Percentiles rank a stretch among this genome's conserved stretches.
phyloP scores from a whole-genome alignment of 148 eudicot species.

The Nepenthes mirabilis region DNA sequence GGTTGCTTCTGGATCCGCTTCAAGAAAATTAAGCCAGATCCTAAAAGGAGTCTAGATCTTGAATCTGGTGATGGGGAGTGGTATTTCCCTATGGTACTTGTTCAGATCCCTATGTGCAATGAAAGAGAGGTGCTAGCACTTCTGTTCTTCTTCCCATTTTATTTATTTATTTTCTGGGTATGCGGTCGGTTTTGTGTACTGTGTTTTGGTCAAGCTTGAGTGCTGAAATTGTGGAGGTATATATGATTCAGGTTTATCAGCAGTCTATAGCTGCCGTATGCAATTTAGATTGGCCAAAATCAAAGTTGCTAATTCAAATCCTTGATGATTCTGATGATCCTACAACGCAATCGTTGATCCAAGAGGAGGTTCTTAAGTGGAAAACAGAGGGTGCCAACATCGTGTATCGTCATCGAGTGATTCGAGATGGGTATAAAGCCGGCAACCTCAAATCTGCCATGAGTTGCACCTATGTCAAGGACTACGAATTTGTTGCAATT shows the following conservation, averaged over 20 bases:
- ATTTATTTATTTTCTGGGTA: neutral
- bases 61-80: conserved; percentile 49
- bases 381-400: conserved; percentile 67
- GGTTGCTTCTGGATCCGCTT: conserved; percentile 34
- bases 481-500: conserved; percentile 84
- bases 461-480: conserved; percentile 81
- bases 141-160: neutral
- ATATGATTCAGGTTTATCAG: conserved; percentile 58
- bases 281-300: conserved; percentile 78
- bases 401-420: conserved; percentile 59
- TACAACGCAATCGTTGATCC: conserved; percentile 49
- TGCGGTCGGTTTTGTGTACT: neutral
- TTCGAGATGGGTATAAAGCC: conserved; percentile 83
- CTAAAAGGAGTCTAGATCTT: conserved; percentile 27
- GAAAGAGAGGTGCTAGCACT: conserved; percentile 27
- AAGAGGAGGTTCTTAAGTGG: conserved; percentile 78
- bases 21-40: conserved; percentile 27
- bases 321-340: conserved; percentile 88
- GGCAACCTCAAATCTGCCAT: conserved; percentile 94
- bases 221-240: neutral
- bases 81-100: conserved; percentile 32
- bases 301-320: conserved; percentile 57
- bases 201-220: neutral
- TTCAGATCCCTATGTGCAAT: conserved; percentile 36
- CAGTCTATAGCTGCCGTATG: conserved; percentile 88